Evolutionary conservation across 1,284 basidiomycete species (phyloP).

Genomic region (Erythrobasidium hasegawianum): DNA sequence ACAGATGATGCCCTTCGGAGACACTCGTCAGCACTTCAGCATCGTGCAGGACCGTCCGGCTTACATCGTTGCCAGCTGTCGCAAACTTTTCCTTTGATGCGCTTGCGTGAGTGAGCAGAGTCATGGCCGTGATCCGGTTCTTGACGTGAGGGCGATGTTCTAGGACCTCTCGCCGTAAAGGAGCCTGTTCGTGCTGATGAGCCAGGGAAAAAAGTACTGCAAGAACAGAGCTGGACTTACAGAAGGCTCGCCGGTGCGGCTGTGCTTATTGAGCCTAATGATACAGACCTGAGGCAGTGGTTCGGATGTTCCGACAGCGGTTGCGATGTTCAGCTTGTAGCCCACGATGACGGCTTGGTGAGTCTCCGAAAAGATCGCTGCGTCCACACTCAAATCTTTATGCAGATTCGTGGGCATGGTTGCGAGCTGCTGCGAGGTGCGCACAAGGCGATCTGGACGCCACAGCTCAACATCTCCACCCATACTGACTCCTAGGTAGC

Average conservation of each 20-base stretch:
- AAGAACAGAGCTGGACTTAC: no score
- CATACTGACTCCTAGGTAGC: slow-evolving; percentile 22
- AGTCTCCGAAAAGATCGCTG: slow-evolving; percentile 13
- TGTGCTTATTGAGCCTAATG: no score
- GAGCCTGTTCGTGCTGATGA: no score
- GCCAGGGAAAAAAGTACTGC: no score
- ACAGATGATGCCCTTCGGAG: background rate
- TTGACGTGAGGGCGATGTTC: background rate
- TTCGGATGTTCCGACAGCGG: background rate
- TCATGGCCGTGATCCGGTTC: background rate
- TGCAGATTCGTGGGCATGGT: background rate
- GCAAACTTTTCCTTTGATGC: no score
- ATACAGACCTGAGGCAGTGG: background rate
- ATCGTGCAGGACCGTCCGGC: no score
- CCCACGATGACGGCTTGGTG: slow-evolving; percentile 10
- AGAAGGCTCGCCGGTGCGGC: no score
- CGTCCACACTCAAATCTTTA: slow-evolving; percentile 4
- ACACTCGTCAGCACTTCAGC: no score
- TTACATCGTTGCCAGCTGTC: background rate
- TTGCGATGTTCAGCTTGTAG: background rate
- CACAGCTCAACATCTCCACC: slow-evolving; percentile 15
- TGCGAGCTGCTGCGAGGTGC: background rate
- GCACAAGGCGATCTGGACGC: background rate
- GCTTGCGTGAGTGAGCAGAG: background rate
- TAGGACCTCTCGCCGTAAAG: no score